A percentile compares a stretch with the other conserved stretches of the same genome.
Conservation (phyloP, 306 rosid genomes). For the Benincasa hispida region DNA sequence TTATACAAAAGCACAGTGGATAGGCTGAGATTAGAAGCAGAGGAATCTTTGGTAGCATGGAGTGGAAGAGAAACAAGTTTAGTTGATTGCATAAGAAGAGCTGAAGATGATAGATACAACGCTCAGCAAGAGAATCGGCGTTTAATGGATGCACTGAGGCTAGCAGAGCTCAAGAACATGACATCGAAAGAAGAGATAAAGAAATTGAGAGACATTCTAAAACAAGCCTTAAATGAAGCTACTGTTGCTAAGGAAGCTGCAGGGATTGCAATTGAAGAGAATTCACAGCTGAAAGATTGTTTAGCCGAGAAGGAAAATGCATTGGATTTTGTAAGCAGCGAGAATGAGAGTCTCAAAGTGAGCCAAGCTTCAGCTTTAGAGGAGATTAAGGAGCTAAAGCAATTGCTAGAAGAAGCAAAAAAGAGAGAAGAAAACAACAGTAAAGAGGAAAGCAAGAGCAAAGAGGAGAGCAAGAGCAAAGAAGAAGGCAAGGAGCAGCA, state of each 20-base stretch:
- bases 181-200: conserved; percentile 60
- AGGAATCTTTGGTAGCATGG: conserved; percentile 66
- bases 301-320: conserved; percentile 25
- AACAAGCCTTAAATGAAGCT: conserved; percentile 80
- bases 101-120: conserved; percentile 49
- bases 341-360: conserved; percentile 44
- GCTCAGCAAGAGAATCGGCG: conserved; percentile 31
- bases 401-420: conserved; percentile 31
- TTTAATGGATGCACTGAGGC: conserved; percentile 20
- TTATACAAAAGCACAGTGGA: conserved; percentile 41
- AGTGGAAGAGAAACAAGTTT: conserved; percentile 53
- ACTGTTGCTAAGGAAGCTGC: conserved; percentile 73
- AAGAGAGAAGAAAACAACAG: conserved; percentile 19
- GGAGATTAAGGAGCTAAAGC: conserved; percentile 49
- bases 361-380: conserved; percentile 55
- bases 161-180: conserved; percentile 22
- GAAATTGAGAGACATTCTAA: conserved; percentile 69
- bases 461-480: not conserved
- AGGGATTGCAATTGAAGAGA: conserved; percentile 57
- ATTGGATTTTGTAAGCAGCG: conserved; percentile 28
- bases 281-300: conserved; percentile 46
- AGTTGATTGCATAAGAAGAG: conserved; percentile 55
- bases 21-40: conserved; percentile 72
- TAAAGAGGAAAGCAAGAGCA: not conserved
- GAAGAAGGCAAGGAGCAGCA: not conserved